Conservation (phyloP, 148 eudicot genomes). For the Pouteria glomerata region DNA sequence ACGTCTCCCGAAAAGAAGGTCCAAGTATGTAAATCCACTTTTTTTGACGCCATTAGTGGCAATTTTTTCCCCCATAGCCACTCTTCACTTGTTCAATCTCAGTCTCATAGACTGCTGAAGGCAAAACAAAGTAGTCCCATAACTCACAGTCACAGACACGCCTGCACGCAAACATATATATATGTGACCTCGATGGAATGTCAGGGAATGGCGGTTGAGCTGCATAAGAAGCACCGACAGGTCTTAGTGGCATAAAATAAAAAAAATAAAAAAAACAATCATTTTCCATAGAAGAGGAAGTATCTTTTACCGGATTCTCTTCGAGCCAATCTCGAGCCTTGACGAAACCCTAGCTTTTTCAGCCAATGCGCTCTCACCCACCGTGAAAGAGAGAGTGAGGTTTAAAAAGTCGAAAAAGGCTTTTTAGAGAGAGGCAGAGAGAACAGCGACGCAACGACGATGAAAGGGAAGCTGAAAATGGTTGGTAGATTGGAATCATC, state of each 20-base stretch:
- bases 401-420: slow-evolving; percentile 19
- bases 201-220: background rate
- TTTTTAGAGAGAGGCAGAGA: background rate
- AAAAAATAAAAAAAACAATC: background rate
- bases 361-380: too few relatives aligned
- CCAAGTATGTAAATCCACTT: slow-evolving; percentile 7
- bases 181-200: background rate
- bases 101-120: slow-evolving; percentile 6
- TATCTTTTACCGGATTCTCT: slow-evolving; percentile 37
- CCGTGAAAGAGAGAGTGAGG: slow-evolving; percentile 39
- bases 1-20: slow-evolving; percentile 36
- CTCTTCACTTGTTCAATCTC: background rate
- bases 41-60: slow-evolving; percentile 20
- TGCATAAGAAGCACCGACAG: slow-evolving; percentile 37
- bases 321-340: slow-evolving; percentile 2
- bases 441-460: too few relatives aligned
- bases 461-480: too few relatives aligned
- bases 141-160: background rate
- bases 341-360: slow-evolving; percentile 35
- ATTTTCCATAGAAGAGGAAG: slow-evolving; percentile 10
- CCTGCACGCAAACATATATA: background rate
- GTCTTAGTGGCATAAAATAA: background rate
- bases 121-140: slow-evolving; percentile 7
- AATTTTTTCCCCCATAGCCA: background rate
- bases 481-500: too few relatives aligned